Percentiles rank a stretch among this genome's conserved stretches.
Conservation (phyloP, 495 filamentous ascomycete genomes). For the Penicillium cosmopolitanum region DNA sequence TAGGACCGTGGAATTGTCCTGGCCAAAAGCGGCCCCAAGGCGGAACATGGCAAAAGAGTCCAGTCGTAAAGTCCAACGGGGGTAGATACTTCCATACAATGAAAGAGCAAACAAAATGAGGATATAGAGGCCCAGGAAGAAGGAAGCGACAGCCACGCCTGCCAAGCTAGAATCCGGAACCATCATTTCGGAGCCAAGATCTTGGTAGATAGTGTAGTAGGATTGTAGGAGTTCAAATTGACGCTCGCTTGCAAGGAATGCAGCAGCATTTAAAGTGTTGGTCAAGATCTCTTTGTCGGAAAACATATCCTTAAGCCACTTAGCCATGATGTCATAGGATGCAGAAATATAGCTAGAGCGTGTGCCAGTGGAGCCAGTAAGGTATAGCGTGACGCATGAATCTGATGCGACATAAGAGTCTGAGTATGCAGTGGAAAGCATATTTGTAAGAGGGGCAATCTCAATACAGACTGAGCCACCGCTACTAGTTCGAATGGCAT, state of each 20-base stretch:
- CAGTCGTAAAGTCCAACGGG: constrained; percentile 29
- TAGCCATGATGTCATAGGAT: not conserved
- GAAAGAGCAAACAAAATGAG: constrained; percentile 22
- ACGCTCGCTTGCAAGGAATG: not conserved
- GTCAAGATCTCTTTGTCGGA: not conserved
- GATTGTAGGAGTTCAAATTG: not conserved
- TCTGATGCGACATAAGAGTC: not conserved
- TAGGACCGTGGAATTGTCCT: constrained; percentile 24
- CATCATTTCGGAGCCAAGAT: constrained; percentile 8
- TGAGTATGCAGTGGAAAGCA: not conserved
- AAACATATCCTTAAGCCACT: not conserved
- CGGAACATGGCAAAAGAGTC: constrained; percentile 38
- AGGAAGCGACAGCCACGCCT: constrained; percentile 5
- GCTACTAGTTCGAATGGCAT: not conserved
- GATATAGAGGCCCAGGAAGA: constrained; percentile 8
- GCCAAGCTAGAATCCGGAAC: constrained; percentile 4
- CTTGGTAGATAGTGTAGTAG: constrained; percentile 4
- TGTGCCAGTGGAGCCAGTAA: not conserved
- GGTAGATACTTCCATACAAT: constrained; percentile 20
- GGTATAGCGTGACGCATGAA: not conserved
- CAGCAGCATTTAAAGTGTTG: not conserved
- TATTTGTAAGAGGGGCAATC: not conserved
- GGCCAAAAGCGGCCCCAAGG: constrained; percentile 24
- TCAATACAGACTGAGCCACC: not conserved
- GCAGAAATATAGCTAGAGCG: not conserved